These are phyloP conservation scores for Kodamaea plutei DNA, from an alignment of 1,139 yeast genomes.

Conservation along the genomic window DNA sequence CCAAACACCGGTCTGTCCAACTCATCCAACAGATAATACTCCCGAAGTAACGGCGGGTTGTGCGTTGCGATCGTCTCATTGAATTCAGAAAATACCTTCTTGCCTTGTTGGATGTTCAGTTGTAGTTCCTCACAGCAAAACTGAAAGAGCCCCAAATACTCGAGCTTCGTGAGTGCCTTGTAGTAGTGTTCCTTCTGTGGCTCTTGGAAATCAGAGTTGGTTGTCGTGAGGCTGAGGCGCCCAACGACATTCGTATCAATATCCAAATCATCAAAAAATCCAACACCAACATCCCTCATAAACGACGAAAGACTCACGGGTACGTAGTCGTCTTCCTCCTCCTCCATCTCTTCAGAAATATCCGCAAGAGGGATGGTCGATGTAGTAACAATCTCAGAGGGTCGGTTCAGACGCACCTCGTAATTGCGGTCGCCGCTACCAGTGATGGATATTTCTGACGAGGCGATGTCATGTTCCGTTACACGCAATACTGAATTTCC, in stretches of 20 bases:
- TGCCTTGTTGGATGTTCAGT: slow-evolving; percentile 49
- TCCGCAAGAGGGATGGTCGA: slow-evolving; percentile 30
- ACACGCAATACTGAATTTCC: too few relatives aligned
- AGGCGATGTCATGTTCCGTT: background rate
- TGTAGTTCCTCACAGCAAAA: slow-evolving; percentile 52
- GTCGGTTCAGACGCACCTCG: background rate
- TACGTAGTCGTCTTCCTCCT: slow-evolving; percentile 15
- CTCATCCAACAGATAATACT: slow-evolving; percentile 37
- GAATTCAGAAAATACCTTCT: slow-evolving; percentile 39
- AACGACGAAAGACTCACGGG: slow-evolving; percentile 42
- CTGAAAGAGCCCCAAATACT: slow-evolving; percentile 33
- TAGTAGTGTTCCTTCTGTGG: slow-evolving; percentile 26
- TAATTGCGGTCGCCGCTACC: background rate
- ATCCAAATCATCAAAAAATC: slow-evolving; percentile 50
- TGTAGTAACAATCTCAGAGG: slow-evolving; percentile 9
- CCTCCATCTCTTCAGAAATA: slow-evolving; percentile 14
- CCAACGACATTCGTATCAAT: slow-evolving; percentile 28
- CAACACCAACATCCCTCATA: slow-evolving; percentile 44
- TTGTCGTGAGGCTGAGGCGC: slow-evolving; percentile 21
- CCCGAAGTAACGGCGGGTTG: slow-evolving; percentile 48
- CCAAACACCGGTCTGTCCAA: slow-evolving; percentile 38
- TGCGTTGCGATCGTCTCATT: slow-evolving; percentile 41
- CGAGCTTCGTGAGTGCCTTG: slow-evolving; percentile 37
- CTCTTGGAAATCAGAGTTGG: slow-evolving; percentile 13
- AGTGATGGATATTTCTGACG: background rate